Evolutionary conservation across 2,329 filamentous ascomycete species (phyloP), one percentile per base, ranked within the genome.

Genomic region (Incumbomyces delicatus): DNA sequence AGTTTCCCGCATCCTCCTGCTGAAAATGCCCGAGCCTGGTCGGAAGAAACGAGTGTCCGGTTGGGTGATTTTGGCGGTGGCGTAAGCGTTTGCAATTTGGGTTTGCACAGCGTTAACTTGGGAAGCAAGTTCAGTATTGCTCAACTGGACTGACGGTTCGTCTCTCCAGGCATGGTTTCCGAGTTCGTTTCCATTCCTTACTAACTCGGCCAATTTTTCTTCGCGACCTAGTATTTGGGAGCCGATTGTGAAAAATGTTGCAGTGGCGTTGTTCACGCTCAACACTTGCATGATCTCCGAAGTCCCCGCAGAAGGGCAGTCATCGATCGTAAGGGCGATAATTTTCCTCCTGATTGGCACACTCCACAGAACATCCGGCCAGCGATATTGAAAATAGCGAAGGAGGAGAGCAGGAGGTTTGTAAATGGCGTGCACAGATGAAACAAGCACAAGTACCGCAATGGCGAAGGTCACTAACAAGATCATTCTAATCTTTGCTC

Each of bases 151-250:
- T 8, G 81, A 83, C 0, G 87, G 80, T 68, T 92, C 86, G 64
- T 95, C 88, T 62, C 80, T 77, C 86, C 92, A 89, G 8, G 85
- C 88, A 65, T 95, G 88, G 66, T 95, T 95, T 18, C 77, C 88
- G 2, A 95, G 70, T 68, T 88, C 84, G 62, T 84, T 77, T 17
- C 80, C 81, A 41, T 66, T 69, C 32, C 69, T 67, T n/a, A 85
- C 69, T 1, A 85, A 67, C 33, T 76, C 69, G 36, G 72, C 65
- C 29, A 87, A 69, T 2, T 74, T 63, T 5, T 69, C 66, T 58
- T 81, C 73, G 2, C 68, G 63, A 1, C 74, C 77, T 0, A 69
- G 55, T 8, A 87, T 80, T 66, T 95, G 87, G 2, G 75, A 75
- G 7, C 88, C 88, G 57, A 95, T 94, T 29, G 94, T 74, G 64